A percentile compares a stretch with the other conserved stretches of the same genome.
Conservation (phyloP, 2,329 filamentous ascomycete genomes). For the Diaporthe citriasiana region DNA sequence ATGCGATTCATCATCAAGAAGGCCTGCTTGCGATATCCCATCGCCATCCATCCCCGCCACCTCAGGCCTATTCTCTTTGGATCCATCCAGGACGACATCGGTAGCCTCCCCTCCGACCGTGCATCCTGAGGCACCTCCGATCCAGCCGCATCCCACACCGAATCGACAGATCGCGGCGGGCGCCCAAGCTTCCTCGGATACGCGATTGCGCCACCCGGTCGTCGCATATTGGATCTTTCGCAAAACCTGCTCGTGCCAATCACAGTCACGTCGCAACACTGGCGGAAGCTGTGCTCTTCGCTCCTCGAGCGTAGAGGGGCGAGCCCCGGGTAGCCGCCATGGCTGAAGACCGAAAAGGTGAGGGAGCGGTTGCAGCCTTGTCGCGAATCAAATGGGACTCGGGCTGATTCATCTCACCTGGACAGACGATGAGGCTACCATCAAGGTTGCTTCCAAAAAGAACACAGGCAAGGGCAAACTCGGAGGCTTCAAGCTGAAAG, state of each 20-base stretch:
- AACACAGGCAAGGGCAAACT: conserved; percentile 56
- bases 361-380: conserved; percentile 26
- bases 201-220: conserved; percentile 12
- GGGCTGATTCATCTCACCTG: conserved; percentile 17
- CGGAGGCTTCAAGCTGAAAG: conserved; percentile 74
- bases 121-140: background rate
- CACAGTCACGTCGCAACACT: background rate
- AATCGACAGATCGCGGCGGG: background rate
- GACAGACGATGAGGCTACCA: conserved; percentile 69
- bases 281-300: background rate
- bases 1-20: conserved; percentile 26
- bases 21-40: background rate
- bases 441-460: conserved; percentile 74
- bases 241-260: background rate
- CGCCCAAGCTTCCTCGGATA: background rate
- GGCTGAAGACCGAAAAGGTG: conserved; percentile 43
- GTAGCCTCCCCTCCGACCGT: background rate
- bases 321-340: conserved; percentile 35
- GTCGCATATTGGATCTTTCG: background rate
- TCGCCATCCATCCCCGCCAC: background rate
- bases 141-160: background rate
- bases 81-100: background rate
- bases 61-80: background rate
- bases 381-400: conserved; percentile 4
- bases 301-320: conserved; percentile 19